Base-by-base conservation (phyloP, 2,329 filamentous ascomycete genomes). In the Stachybotrys chartarum region DNA sequence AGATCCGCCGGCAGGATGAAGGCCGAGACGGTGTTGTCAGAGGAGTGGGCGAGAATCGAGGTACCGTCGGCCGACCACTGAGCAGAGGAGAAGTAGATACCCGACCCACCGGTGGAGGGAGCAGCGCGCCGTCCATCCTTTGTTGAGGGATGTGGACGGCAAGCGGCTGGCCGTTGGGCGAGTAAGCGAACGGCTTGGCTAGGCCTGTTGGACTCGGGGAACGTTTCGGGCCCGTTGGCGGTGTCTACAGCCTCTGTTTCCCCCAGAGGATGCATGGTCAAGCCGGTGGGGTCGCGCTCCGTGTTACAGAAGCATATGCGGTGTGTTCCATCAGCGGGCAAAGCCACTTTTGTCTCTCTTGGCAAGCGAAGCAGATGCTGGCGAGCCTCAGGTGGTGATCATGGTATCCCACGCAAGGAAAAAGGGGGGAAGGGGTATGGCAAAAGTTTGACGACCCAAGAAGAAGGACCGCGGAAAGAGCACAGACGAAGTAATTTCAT, bases 61-160 rank as follows among this genome's bases (percentile, higher is more conserved):
- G 84, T 84, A 30, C 82, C 81, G 57, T 85, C 82, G 8, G 79
- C 75, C 3, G 81, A 81, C 80, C 79, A 78, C 57, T 78, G 71
- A 7, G 67, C 67, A 1, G 68, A 70, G n/a, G 68, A 68, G 57
- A 71, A 75, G 58, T 72, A 76, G 30, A 55, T 54, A 35, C 51
- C 52, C 16, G 35, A 52, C 53, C 16, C 52, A 54, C 52, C 52
- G 30, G 53, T 30, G 50, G 54, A 42, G 6, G 47, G 18, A n/a
- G 46, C 39, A 51, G 31, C 24, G 14, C 31, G 18, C 31, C 18
- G 47, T 30, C 47, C 47, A 31, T 51, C 12, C 8, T 35, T 42
- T 39, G 35, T 39, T 42, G 35, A 10, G 3, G 35, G 14, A 10
- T 10, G 35, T 14, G 35, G 35, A 42, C 35, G 49, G 18, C 24